Evolutionary conservation across 495 filamentous ascomycete species (phyloP).

Genomic region (Penicillium turbatum): DNA sequence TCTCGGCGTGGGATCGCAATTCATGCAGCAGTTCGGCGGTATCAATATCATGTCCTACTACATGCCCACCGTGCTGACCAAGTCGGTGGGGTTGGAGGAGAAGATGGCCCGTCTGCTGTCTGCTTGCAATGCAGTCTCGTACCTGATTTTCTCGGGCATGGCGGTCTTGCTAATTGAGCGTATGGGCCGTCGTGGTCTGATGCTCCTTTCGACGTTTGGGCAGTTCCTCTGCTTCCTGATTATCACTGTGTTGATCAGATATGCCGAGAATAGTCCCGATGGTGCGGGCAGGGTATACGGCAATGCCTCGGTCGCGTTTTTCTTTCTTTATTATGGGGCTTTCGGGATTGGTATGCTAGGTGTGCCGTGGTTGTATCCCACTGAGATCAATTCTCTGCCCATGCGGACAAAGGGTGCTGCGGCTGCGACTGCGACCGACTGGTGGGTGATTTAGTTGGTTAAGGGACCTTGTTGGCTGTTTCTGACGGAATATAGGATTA

Average conservation of each 20-base stretch:
- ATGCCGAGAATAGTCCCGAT: slow-evolving; percentile 32
- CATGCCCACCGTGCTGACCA: slow-evolving; percentile 47
- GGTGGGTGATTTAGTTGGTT: slow-evolving; percentile 29
- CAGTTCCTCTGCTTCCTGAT: slow-evolving; percentile 50
- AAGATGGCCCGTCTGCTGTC: slow-evolving; percentile 46
- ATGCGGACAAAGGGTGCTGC: slow-evolving; percentile 57
- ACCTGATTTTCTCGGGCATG: slow-evolving; percentile 46
- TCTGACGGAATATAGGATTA: slow-evolving; percentile 30
- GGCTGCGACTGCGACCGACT: slow-evolving; percentile 55
- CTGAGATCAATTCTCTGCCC: slow-evolving; percentile 56
- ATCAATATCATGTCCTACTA: slow-evolving; percentile 49
- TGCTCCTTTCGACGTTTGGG: slow-evolving; percentile 47
- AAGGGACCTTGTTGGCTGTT: not conserved
- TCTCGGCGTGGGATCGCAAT: slow-evolving; percentile 49
- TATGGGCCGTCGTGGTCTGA: slow-evolving; percentile 48
- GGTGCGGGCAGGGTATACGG: slow-evolving; percentile 22
- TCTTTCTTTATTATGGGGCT: slow-evolving; percentile 49
- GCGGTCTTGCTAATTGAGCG: slow-evolving; percentile 47
- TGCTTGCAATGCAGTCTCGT: slow-evolving; percentile 48
- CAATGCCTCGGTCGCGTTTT: slow-evolving; percentile 38
- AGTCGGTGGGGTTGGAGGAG: slow-evolving; percentile 45
- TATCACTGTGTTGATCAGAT: slow-evolving; percentile 52
- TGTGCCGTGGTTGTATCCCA: slow-evolving; percentile 60
- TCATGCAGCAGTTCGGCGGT: slow-evolving; percentile 52
- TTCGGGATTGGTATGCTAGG: slow-evolving; percentile 56